These are phyloP conservation scores for Cucurbita argyrosperma DNA, from an alignment of 306 rosid species.

Conservation along the genomic window DNA sequence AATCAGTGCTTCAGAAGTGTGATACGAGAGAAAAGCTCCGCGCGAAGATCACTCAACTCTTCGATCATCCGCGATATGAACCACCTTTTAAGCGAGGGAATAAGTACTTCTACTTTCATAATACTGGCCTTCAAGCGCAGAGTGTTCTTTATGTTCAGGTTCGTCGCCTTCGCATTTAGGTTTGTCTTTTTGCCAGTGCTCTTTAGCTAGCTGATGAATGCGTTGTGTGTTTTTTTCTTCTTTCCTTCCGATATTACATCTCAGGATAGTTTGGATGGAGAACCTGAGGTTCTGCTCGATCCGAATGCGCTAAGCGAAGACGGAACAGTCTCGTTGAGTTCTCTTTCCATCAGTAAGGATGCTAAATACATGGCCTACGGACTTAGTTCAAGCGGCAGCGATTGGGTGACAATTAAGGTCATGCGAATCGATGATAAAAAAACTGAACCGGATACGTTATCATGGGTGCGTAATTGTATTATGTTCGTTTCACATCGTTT, in stretches of 20 bases:
- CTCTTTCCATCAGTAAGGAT: constrained; percentile 44
- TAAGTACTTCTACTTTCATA: constrained; percentile 63
- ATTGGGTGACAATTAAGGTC: constrained; percentile 69
- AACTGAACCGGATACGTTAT: constrained; percentile 39
- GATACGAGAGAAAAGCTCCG: constrained; percentile 36
- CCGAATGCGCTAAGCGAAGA: constrained; percentile 73
- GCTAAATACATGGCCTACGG: constrained; percentile 68
- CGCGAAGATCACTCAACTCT: constrained; percentile 42
- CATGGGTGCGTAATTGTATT: constrained; percentile 54
- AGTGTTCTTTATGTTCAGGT: constrained; percentile 73
- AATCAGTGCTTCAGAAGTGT: constrained; percentile 47
- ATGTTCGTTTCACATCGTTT: not conserved
- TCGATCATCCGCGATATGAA: constrained; percentile 79
- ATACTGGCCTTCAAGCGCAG: constrained; percentile 86
- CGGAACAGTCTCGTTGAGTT: constrained; percentile 56
- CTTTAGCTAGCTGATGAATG: not conserved
- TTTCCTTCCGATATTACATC: not conserved
- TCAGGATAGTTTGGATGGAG: constrained; percentile 54
- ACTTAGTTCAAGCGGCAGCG: constrained; percentile 81
- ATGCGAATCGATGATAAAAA: constrained; percentile 43
- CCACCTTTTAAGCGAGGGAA: constrained; percentile 45
- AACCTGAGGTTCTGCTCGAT: constrained; percentile 57
- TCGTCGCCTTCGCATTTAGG: constrained; percentile 3
- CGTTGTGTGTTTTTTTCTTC: not conserved
- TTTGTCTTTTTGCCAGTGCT: not conserved